Conservation (phyloP, 192 early-diverging fungal genomes). For the Backusella luteola region DNA sequence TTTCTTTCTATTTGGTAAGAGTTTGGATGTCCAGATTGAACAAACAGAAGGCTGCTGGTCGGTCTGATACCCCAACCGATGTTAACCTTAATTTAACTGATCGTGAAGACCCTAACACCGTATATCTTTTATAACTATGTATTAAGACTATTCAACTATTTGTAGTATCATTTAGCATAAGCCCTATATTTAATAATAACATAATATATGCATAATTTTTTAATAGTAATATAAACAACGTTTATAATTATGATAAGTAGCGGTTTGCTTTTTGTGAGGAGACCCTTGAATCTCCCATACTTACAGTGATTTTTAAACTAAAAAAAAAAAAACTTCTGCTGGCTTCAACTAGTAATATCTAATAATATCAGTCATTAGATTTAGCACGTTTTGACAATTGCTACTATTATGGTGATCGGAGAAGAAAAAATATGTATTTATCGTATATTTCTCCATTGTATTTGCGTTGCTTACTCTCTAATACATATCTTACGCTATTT, state of each 20-base stretch:
- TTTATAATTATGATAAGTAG: not conserved
- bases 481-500: too few species aligned
- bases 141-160: not conserved
- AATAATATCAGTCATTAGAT: not conserved
- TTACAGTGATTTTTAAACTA: not conserved
- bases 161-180: not conserved
- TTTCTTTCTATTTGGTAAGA: not conserved
- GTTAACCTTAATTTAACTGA: constrained; percentile 1
- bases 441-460: not conserved
- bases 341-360: not conserved
- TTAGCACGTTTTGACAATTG: not conserved
- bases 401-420: not conserved
- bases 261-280: not conserved
- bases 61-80: not conserved
- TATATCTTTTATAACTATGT: constrained; percentile 10
- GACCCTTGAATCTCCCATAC: not conserved
- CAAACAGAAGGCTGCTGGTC: not conserved
- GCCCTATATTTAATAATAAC: not conserved
- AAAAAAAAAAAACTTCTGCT: not conserved
- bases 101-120: not conserved
- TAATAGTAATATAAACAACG: not conserved
- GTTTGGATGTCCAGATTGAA: not conserved
- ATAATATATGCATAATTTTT: not conserved
- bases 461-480: too few species aligned
- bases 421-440: not conserved